Evolutionary conservation across 2,329 filamentous ascomycete species (phyloP), one percentile per base, ranked within the genome.

Genomic region (Sclerotiophoma versabilis): DNA sequence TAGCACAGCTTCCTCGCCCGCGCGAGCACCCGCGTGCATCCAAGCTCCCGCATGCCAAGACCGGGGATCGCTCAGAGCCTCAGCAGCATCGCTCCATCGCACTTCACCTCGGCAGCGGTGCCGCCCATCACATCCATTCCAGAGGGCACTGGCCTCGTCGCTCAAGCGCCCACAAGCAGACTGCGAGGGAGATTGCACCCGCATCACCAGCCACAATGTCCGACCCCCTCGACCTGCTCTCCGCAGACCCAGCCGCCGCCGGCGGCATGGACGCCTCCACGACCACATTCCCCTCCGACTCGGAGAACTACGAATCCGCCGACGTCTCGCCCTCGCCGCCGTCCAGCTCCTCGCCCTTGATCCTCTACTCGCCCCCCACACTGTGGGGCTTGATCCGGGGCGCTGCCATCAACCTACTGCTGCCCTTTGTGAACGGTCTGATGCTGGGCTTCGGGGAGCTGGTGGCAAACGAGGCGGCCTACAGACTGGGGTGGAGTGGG

Each of bases 401-500:
- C 30, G 91, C 92, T 14, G 92, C 93, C 5, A 99, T 99, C 78
- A 99, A 99, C 75, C 81, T 99, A n/a, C 69, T 99, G 1, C 79
- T 99, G 17, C 95, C 95, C 0, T 99, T 99, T 70, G 86, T 99
- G 71, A 99, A 99, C 78, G 95, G 95, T 39, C 85, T 99, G 81
- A 99, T 99, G 95, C 79, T 99, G 69, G 95, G 95, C 2, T 97
- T 99, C 71, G 95, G 95, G 64, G 95, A 99, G 79, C 79, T 99
- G 45, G 93, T 99, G 76, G 95, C 95, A 49, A 95, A 99, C 72
- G 95, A 99, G 79, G 89, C 91, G 44, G 95, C 95, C 1, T 99
- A 93, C 72, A 83, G 93, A 69, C 80, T 98, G 65, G 95, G 95
- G 57, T 99, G 95, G 95, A 88, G 90, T 60, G 89, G 89, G 49